Percentiles rank a stretch among this genome's conserved stretches.
These are phyloP conservation scores for Talaromyces trachyspermus DNA, from an alignment of 495 filamentous ascomycete genomes.

Conservation along the genomic window DNA sequence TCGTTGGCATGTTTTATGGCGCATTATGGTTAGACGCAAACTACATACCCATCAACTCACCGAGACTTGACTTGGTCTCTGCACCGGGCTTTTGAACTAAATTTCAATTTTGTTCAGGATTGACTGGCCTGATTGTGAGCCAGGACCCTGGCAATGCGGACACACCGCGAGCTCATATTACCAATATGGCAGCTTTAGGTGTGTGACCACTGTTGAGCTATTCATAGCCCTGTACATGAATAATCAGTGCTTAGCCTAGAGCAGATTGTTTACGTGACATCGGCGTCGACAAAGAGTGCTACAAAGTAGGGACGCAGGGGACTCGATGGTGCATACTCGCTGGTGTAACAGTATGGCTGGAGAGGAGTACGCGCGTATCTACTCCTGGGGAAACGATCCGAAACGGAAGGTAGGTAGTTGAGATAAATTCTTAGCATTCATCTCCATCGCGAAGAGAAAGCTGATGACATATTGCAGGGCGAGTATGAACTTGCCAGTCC, in stretches of 20 bases:
- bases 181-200: constrained; percentile 43
- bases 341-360: constrained; percentile 48
- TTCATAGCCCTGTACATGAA: background rate
- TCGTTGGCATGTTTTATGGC: constrained; percentile 48
- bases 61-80: background rate
- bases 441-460: too few species aligned
- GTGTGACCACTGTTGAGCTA: too few species aligned
- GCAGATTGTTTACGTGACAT: constrained; percentile 50
- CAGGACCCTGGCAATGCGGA: constrained; percentile 37
- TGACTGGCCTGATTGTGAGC: constrained; percentile 41
- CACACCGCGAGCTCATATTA: constrained; percentile 50
- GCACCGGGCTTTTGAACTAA: background rate
- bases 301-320: constrained; percentile 28
- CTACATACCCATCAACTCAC: constrained; percentile 1
- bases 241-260: constrained; percentile 8
- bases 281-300: constrained; percentile 39
- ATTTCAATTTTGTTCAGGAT: constrained; percentile 18
- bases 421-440: too few species aligned
- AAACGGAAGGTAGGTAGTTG: constrained; percentile 27
- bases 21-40: constrained; percentile 31
- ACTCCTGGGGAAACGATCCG: constrained; percentile 47
- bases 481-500: constrained; percentile 45
- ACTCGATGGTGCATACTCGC: constrained; percentile 40
- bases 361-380: constrained; percentile 44
- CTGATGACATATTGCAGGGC: constrained; percentile 36